phyloP scores from a whole-genome alignment of 768 basidiomycete genomes.

The Hirschioporus abietinus region DNA sequence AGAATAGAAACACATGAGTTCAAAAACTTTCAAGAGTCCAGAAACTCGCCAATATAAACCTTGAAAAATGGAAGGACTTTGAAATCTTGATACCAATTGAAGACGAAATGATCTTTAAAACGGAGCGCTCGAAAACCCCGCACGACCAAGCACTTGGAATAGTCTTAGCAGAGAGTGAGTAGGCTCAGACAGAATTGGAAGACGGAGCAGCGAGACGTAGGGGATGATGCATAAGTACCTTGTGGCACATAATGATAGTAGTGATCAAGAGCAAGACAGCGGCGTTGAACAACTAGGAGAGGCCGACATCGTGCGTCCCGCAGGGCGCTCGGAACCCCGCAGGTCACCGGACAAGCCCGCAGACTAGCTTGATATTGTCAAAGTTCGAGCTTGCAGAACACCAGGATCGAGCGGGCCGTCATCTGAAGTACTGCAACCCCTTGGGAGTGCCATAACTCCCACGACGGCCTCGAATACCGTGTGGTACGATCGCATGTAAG shows the following conservation, averaged over 20 bases:
- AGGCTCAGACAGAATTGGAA: too few relatives aligned
- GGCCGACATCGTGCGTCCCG: neutral
- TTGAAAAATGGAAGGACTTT: neutral
- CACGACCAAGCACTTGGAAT: neutral
- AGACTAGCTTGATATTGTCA: neutral
- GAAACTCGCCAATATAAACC: too few relatives aligned
- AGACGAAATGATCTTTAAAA: neutral
- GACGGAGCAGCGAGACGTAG: too few relatives aligned
- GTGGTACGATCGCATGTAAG: neutral
- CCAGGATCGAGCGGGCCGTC: too few relatives aligned
- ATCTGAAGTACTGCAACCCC: too few relatives aligned
- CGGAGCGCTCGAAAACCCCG: neutral
- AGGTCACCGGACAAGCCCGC: neutral
- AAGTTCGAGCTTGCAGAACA: too few relatives aligned
- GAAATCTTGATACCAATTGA: neutral
- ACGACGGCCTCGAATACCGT: neutral
- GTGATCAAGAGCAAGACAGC: neutral
- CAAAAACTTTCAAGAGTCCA: too few relatives aligned
- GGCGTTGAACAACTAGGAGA: neutral
- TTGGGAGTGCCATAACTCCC: neutral
- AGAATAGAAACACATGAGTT: too few relatives aligned
- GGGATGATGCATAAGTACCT: too few relatives aligned
- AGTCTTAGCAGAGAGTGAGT: neutral
- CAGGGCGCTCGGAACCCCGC: neutral
- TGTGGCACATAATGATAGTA: neutral